Conservation (phyloP, 805 yeast species). For the Millerago galiae region DNA sequence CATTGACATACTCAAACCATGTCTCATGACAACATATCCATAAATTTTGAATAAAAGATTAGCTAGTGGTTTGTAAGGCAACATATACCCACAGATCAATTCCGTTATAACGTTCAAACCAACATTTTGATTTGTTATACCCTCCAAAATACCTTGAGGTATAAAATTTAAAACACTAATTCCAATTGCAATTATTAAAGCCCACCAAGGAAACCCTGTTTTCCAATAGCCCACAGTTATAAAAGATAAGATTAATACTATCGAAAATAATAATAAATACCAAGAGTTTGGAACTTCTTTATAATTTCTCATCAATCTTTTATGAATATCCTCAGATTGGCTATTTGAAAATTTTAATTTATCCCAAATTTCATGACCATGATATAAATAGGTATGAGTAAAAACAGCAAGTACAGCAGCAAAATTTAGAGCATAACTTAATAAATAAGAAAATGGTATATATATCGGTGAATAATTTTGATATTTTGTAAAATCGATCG, state of each 20-base stretch:
- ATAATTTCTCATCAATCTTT: slow-evolving; percentile 47
- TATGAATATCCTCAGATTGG: slow-evolving; percentile 42
- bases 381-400: slow-evolving; percentile 51
- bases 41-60: slow-evolving; percentile 47
- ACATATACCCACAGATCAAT: slow-evolving; percentile 51
- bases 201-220: slow-evolving; percentile 60
- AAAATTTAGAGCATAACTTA: slow-evolving; percentile 51
- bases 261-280: slow-evolving; percentile 27
- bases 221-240: slow-evolving; percentile 32
- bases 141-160: slow-evolving; percentile 53
- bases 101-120: slow-evolving; percentile 58
- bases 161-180: slow-evolving; percentile 47
- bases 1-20: slow-evolving; percentile 43
- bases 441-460: slow-evolving; percentile 50
- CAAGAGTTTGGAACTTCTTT: slow-evolving; percentile 62
- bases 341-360: slow-evolving; percentile 31
- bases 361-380: slow-evolving; percentile 47
- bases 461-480: slow-evolving; percentile 50
- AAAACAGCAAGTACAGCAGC: slow-evolving; percentile 61
- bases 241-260: slow-evolving; percentile 25
- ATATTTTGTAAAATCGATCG: slow-evolving; percentile 39
- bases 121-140: slow-evolving; percentile 47
- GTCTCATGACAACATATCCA: slow-evolving; percentile 49
- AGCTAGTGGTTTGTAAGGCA: slow-evolving; percentile 50
- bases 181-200: slow-evolving; percentile 47